Conservation (phyloP, 2,329 filamentous ascomycete genomes). For the Chaetomium olivaceum region DNA sequence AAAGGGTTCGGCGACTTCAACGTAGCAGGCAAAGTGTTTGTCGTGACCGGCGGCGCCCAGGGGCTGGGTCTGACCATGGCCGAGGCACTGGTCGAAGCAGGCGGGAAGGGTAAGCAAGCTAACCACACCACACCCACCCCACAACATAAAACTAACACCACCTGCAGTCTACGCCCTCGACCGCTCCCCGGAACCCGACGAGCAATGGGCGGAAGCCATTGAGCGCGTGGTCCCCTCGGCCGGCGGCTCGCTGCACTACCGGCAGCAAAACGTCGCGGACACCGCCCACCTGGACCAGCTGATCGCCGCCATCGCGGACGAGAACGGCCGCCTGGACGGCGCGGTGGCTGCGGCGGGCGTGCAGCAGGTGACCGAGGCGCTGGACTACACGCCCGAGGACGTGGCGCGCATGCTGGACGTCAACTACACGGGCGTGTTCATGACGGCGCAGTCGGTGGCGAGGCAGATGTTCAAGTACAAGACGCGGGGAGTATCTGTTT, state of each 20-base stretch:
- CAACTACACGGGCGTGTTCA: conserved; percentile 79
- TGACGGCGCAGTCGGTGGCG: conserved; percentile 84
- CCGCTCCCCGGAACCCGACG: conserved; percentile 55
- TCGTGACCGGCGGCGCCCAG: conserved; percentile 75
- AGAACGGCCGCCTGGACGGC: conserved; percentile 74
- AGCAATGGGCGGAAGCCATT: conserved; percentile 58
- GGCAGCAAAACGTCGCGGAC: conserved; percentile 77
- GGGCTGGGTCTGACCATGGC: conserved; percentile 77
- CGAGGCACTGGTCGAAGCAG: conserved; percentile 77
- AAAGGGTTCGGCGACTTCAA: conserved; percentile 22
- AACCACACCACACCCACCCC: background rate
- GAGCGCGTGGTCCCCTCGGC: conserved; percentile 64
- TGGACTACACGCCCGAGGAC: conserved; percentile 77
- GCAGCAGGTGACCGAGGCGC: conserved; percentile 78
- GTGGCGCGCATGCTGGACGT: conserved; percentile 78
- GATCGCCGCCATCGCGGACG: conserved; percentile 66
- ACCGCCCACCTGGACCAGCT: conserved; percentile 66
- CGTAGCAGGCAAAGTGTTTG: conserved; percentile 51
- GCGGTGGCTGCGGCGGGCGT: conserved; percentile 70
- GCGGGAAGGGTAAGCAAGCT: conserved; percentile 51
- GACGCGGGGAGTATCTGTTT: conserved; percentile 62
- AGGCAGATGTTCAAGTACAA: conserved; percentile 66
- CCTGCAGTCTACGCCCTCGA: conserved; percentile 65
- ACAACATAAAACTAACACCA: background rate
- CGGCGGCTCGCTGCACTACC: conserved; percentile 69